phyloP scores from a whole-genome alignment of 225 moss, liverwort and hornwort species.

The Polytrichum formosum region DNA sequence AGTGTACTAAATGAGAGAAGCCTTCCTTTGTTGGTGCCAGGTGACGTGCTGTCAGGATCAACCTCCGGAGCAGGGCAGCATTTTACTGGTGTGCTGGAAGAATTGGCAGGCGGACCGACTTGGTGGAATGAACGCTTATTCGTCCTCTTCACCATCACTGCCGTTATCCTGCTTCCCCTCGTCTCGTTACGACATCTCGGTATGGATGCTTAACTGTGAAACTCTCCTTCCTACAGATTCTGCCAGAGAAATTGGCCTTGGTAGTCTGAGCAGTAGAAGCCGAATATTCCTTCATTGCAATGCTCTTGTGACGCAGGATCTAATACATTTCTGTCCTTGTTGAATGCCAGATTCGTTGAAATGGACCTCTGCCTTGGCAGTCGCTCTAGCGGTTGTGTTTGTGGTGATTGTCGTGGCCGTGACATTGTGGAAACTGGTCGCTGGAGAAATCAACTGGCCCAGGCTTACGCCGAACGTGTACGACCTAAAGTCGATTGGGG shows the following conservation, averaged over 20 bases:
- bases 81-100: slow-evolving; percentile 67
- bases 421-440: slow-evolving; percentile 59
- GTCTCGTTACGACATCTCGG: slow-evolving; percentile 73
- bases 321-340: background rate
- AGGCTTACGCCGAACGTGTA: slow-evolving; percentile 65
- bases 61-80: slow-evolving; percentile 37
- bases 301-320: too few species aligned
- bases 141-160: slow-evolving; percentile 59
- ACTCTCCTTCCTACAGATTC: too few species aligned
- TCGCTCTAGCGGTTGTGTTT: slow-evolving; percentile 84
- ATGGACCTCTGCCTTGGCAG: slow-evolving; percentile 84
- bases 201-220: slow-evolving; percentile 9
- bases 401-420: slow-evolving; percentile 63
- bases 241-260: too few species aligned
- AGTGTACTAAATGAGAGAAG: background rate
- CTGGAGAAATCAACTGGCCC: slow-evolving; percentile 64
- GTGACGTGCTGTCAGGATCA: slow-evolving; percentile 78
- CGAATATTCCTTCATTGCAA: too few species aligned
- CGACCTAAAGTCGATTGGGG: slow-evolving; percentile 74
- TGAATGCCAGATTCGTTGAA: slow-evolving; percentile 70
- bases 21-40: slow-evolving; percentile 22
- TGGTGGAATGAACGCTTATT: slow-evolving; percentile 90
- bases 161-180: slow-evolving; percentile 60
- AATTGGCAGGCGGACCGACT: slow-evolving; percentile 74
- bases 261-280: too few species aligned